phyloP scores from a whole-genome alignment of 306 rosid species.

The Calophaca sinica region DNA sequence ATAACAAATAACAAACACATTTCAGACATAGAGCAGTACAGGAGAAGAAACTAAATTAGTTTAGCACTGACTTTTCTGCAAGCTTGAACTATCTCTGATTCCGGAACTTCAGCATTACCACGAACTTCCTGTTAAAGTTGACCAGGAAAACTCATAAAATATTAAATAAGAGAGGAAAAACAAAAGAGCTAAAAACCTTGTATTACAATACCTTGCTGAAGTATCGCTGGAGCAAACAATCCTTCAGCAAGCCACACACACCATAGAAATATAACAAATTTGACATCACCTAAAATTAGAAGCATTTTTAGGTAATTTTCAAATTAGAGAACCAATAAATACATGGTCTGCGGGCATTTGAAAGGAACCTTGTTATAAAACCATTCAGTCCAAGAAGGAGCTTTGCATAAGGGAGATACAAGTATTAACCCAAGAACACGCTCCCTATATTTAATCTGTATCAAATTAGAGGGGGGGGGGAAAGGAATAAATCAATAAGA shows the following conservation, averaged over 20 bases:
- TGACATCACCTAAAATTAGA: slow-evolving; percentile 70
- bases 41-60: slow-evolving; percentile 28
- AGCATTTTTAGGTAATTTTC: slow-evolving; percentile 31
- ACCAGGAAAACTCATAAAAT: slow-evolving; percentile 15
- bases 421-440: slow-evolving; percentile 93
- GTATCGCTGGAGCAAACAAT: slow-evolving; percentile 87
- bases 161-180: not conserved
- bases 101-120: slow-evolving; percentile 82
- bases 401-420: slow-evolving; percentile 90
- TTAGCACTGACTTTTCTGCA: slow-evolving; percentile 76
- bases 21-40: slow-evolving; percentile 39
- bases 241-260: slow-evolving; percentile 82
- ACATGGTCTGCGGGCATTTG: slow-evolving; percentile 12
- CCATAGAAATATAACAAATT: slow-evolving; percentile 87
- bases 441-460: slow-evolving; percentile 83
- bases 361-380: slow-evolving; percentile 79
- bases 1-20: slow-evolving; percentile 13
- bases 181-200: slow-evolving; percentile 18
- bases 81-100: slow-evolving; percentile 93
- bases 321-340: slow-evolving; percentile 26
- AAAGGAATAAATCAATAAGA: slow-evolving; percentile 30
- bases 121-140: slow-evolving; percentile 74
- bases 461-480: slow-evolving; percentile 25
- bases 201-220: slow-evolving; percentile 80
- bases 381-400: slow-evolving; percentile 97